Percentiles rank a stretch among this genome's conserved stretches.
Evolutionary conservation across 2,329 filamentous ascomycete genomes (phyloP).

Genomic region (Ophiostoma fasciatum): DNA sequence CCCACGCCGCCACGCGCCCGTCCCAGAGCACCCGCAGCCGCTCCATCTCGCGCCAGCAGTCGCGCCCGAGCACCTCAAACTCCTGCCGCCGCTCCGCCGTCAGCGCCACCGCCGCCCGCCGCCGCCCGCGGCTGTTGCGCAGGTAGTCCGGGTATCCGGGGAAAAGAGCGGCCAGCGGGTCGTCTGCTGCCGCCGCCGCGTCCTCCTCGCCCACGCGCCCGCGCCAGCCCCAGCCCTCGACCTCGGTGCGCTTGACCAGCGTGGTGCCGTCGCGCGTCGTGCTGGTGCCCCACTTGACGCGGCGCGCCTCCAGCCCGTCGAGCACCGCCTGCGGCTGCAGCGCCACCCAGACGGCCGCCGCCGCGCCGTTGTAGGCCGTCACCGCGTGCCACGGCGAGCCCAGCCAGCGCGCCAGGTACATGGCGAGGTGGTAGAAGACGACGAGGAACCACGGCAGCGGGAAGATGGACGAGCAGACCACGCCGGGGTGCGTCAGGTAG

Average conservation of each 20-base stretch:
- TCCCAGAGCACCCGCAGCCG: constrained; percentile 53
- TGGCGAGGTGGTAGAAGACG: constrained; percentile 50
- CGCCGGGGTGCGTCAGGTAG: constrained; percentile 74
- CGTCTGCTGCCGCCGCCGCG: constrained; percentile 16
- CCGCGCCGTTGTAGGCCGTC: constrained; percentile 61
- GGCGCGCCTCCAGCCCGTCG: constrained; percentile 37
- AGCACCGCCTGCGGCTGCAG: constrained; percentile 51
- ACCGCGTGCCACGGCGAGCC: constrained; percentile 83
- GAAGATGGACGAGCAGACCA: constrained; percentile 71
- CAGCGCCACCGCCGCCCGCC: constrained; percentile 39
- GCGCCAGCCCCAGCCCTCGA: constrained; percentile 71
- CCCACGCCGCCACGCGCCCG: constrained; percentile 10
- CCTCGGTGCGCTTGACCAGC: constrained; percentile 60
- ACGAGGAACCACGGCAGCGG: constrained; percentile 56
- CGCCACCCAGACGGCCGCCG: constrained; percentile 62
- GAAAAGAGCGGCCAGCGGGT: too few relatives aligned
- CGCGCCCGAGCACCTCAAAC: constrained; percentile 47
- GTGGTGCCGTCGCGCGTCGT: constrained; percentile 40
- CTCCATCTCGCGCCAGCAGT: constrained; percentile 60
- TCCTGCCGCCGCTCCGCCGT: constrained; percentile 44
- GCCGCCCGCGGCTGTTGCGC: constrained; percentile 41
- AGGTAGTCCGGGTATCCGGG: too few relatives aligned
- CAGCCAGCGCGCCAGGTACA: constrained; percentile 58
- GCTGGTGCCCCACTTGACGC: constrained; percentile 75
- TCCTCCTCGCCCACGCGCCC: constrained; percentile 38